Percentiles rank a stretch among this genome's conserved stretches.
Conservation (phyloP, 345 rosid species). For the Clarkia xantiana region DNA sequence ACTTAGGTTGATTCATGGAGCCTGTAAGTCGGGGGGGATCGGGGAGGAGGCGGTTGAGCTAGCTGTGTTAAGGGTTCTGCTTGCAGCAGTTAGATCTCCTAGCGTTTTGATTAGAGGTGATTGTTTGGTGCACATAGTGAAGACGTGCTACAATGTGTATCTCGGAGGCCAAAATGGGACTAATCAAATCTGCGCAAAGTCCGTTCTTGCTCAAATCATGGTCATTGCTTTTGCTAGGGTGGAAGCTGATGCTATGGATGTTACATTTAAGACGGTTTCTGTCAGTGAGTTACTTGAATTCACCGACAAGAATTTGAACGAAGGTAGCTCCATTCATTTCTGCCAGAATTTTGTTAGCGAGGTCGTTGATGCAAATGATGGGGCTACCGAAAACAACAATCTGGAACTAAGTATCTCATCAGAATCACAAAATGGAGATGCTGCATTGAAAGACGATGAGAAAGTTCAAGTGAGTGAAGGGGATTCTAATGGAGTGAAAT, state of each 20-base stretch:
- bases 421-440: constrained; percentile 29
- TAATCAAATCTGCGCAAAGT: constrained; percentile 91
- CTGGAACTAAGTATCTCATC: constrained; percentile 15
- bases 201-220: constrained; percentile 78
- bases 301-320: constrained; percentile 75
- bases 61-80: constrained; percentile 57
- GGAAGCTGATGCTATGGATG: constrained; percentile 57
- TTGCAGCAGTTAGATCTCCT: constrained; percentile 63
- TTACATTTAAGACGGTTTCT: constrained; percentile 31
- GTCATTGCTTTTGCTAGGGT: constrained; percentile 57
- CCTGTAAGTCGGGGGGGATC: constrained; percentile 47
- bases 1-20: constrained; percentile 10
- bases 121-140: constrained; percentile 51
- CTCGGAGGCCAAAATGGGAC: constrained; percentile 70
- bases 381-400: constrained; percentile 30
- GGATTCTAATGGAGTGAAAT: constrained; percentile 19
- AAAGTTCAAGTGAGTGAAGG: constrained; percentile 15
- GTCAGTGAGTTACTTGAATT: constrained; percentile 67
- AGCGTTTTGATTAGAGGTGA: constrained; percentile 71
- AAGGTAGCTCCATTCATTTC: constrained; percentile 66
- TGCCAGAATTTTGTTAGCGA: constrained; percentile 68
- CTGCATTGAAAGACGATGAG: constrained; percentile 15
- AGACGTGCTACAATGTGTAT: constrained; percentile 87
- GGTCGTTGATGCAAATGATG: constrained; percentile 54
- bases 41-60: constrained; percentile 75